These are phyloP conservation scores for Aureobasidium sp. DNA, from an alignment of 2,329 filamentous ascomycete species.

Conservation along the genomic window DNA sequence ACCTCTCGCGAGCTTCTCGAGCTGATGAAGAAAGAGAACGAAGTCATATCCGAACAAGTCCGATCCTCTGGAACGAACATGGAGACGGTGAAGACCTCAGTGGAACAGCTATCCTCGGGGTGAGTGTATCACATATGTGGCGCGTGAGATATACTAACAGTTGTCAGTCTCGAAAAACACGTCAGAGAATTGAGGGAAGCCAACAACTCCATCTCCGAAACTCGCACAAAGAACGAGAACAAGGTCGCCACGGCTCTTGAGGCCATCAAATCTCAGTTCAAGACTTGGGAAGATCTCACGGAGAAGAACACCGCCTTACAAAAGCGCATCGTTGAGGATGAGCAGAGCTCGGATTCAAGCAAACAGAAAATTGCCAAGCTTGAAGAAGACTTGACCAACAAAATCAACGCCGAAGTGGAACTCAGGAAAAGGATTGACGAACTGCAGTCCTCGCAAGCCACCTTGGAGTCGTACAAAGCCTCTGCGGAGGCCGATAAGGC, in stretches of 20 bases:
- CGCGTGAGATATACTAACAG: background rate
- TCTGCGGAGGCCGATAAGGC: background rate
- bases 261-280: background rate
- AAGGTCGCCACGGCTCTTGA: background rate
- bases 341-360: background rate
- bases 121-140: background rate
- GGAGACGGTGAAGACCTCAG: background rate
- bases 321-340: background rate
- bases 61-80: background rate
- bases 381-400: background rate
- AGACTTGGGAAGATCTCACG: background rate
- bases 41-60: background rate
- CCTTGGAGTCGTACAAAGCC: background rate
- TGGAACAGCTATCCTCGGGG: background rate
- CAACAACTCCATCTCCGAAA: background rate
- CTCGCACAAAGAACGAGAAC: background rate
- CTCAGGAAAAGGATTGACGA: background rate
- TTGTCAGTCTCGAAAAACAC: background rate
- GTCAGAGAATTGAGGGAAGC: background rate
- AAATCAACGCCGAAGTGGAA: background rate
- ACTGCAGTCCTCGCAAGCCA: background rate
- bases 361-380: background rate
- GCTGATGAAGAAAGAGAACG: conserved; percentile 1
- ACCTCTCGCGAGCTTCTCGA: background rate
- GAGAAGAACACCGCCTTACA: background rate